Evolutionary conservation across 2,329 filamentous ascomycete species (phyloP).

Genomic region (Akanthomyces dipterigenus): DNA sequence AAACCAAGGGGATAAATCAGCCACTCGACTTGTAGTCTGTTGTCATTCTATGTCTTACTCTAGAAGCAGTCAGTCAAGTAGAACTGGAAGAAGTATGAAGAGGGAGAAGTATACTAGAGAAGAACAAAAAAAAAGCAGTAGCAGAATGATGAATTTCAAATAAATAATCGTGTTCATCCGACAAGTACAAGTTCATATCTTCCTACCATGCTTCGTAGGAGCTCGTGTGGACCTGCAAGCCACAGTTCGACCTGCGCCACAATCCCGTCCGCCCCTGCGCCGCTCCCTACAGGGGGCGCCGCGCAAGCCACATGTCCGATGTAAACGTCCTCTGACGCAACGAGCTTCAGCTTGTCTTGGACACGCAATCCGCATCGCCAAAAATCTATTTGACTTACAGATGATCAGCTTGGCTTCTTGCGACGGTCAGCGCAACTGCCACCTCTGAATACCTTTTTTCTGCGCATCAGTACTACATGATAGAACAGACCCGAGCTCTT

Average conservation of each 20-base stretch:
- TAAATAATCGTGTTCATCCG: too few species aligned
- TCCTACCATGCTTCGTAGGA: neutral
- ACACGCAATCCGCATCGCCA: slow-evolving; percentile 11
- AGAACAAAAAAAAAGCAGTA: too few species aligned
- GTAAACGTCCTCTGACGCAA: slow-evolving; percentile 12
- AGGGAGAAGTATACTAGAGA: too few species aligned
- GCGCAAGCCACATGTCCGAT: slow-evolving; percentile 6
- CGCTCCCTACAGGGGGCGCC: neutral
- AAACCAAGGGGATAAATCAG: too few species aligned
- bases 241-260: slow-evolving; percentile 2
- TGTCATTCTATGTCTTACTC: too few species aligned
- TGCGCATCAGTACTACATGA: slow-evolving; percentile 34
- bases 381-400: neutral
- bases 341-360: slow-evolving; percentile 7
- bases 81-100: too few species aligned
- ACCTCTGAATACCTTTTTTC: neutral
- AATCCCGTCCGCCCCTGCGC: neutral
- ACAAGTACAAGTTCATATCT: too few species aligned
- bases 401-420: neutral
- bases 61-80: too few species aligned
- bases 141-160: too few species aligned
- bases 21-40: too few species aligned
- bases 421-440: neutral
- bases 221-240: slow-evolving; percentile 7
- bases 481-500: slow-evolving; percentile 22